Base-by-base conservation (phyloP, 345 rosid species). In the Rhodomyrtus tomentosa region DNA sequence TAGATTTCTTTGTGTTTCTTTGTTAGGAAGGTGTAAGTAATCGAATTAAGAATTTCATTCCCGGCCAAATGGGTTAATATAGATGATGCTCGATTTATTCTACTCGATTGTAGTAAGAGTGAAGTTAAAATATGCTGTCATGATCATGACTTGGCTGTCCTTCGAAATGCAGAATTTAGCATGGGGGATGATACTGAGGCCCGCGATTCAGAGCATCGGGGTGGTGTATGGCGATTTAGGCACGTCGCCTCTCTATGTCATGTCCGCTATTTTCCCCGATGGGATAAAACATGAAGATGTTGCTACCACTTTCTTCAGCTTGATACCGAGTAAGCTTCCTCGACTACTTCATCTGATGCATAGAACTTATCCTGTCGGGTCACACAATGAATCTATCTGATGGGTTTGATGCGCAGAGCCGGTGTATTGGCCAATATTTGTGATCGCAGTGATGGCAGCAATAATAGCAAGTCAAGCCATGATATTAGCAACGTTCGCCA, bases 211-310 rank as follows among this genome's bases (percentile, higher is more conserved):
- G 25, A 85, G 90, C 83, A 84, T 88, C 13, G 91, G 92, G 14
- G 55, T 90, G 3, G 91, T 90, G 16, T 90, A 87, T 48, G 92
- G 92, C 5, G 91, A 90, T 52, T 36, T 89, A 6, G 91, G 91
- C 5, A 89, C 90, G 5, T 86, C 88, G 40, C 90, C 91, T 14
- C 84, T 90, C 16, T 87, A 88, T 21, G 86, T 87, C 55, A 25
- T 84, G 18, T 36, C 89, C 0, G 29, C 85, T 20, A 72, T 82
- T 38, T 90, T 88, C 50, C 74, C 81, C 7, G 7, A 84, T 1
- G 91, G 88, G 45, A 81, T 90, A 29, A 82, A 81, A 40, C 32
- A 85, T 36, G 24, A 13, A 3, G 42, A 68, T 0, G 62, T n/a
- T 56, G 32, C 27, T 2, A 45, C 40, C 27, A 50, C 87, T 2